Evolutionary conservation across 768 basidiomycete genomes (phyloP).

Genomic region (Pleurotus platypus): DNA sequence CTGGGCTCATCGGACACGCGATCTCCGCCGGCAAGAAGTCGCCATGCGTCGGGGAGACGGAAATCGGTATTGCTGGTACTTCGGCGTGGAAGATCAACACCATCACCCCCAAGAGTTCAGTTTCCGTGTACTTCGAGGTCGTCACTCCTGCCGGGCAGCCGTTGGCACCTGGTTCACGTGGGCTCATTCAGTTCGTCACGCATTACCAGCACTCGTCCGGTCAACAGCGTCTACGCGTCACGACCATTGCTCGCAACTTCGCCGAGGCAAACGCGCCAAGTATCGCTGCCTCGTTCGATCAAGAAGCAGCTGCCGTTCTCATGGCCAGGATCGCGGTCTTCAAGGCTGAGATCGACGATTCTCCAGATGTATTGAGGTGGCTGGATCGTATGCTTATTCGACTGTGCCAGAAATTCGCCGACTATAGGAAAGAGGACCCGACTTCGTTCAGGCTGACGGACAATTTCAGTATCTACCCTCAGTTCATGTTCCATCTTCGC

Average conservation of each 20-base stretch:
- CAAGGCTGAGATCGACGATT: slow-evolving; percentile 98
- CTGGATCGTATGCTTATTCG: slow-evolving; percentile 98
- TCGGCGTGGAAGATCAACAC: slow-evolving; percentile 98
- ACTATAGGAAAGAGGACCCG: slow-evolving; percentile 97
- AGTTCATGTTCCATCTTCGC: slow-evolving; percentile 99
- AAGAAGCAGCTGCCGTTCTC: slow-evolving; percentile 94
- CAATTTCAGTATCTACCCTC: slow-evolving; percentile 98
- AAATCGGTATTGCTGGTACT: slow-evolving; percentile 98
- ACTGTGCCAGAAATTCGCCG: slow-evolving; percentile 98
- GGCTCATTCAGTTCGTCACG: slow-evolving; percentile 96
- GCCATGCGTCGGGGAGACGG: slow-evolving; percentile 94
- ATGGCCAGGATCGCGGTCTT: slow-evolving; percentile 99
- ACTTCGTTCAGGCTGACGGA: slow-evolving; percentile 88
- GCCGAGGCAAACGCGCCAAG: slow-evolving; percentile 95
- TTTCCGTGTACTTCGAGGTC: slow-evolving; percentile 96
- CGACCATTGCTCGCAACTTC: slow-evolving; percentile 95
- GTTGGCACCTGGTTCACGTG: slow-evolving; percentile 82
- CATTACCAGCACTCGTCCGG: slow-evolving; percentile 98
- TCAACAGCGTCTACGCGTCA: slow-evolving; percentile 94
- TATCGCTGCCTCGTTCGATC: slow-evolving; percentile 93
- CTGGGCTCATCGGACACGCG: slow-evolving; percentile 95
- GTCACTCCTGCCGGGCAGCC: slow-evolving; percentile 96
- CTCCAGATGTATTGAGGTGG: slow-evolving; percentile 95
- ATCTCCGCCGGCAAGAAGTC: slow-evolving; percentile 98
- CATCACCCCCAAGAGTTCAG: slow-evolving; percentile 81